These are phyloP conservation scores for Castanea sativa DNA, from an alignment of 306 rosid genomes.

Conservation along the genomic window DNA sequence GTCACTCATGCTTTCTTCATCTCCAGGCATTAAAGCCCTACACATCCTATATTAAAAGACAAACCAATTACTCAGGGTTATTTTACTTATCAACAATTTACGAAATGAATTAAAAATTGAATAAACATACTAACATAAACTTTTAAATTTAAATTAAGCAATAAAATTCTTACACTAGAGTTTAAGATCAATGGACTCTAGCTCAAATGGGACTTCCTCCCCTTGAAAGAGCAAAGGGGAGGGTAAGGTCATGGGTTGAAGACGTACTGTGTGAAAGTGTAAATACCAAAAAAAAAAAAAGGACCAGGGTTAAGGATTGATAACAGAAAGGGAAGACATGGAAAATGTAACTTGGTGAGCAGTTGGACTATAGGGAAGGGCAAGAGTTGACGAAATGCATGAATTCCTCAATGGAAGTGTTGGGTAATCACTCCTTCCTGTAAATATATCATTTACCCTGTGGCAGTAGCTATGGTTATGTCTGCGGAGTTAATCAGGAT, in stretches of 20 bases:
- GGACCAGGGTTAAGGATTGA: background rate
- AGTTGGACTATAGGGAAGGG: background rate
- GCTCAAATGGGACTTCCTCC: no score
- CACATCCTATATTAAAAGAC: constrained; percentile 68
- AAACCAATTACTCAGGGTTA: constrained; percentile 18
- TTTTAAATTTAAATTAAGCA: background rate
- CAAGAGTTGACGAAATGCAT: background rate
- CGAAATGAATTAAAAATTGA: constrained; percentile 8
- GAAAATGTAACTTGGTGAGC: background rate
- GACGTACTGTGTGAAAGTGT: no score
- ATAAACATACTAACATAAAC: background rate
- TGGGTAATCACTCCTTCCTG: background rate
- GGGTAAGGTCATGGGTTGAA: no score
- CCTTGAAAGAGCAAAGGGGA: no score
- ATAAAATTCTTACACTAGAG: background rate
- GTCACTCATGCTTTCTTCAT: constrained; percentile 73
- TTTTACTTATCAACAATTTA: background rate
- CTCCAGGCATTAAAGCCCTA: constrained; percentile 91
- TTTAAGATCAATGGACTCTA: background rate
- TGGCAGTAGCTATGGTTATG: background rate
- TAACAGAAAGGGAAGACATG: background rate
- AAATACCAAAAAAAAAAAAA: no score
- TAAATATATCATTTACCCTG: background rate
- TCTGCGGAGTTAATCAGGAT: background rate
- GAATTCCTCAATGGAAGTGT: background rate